Evolutionary conservation across 441 rosid species (phyloP), one percentile per base, ranked within the genome.

Genomic region (Corymbia calophylla): DNA sequence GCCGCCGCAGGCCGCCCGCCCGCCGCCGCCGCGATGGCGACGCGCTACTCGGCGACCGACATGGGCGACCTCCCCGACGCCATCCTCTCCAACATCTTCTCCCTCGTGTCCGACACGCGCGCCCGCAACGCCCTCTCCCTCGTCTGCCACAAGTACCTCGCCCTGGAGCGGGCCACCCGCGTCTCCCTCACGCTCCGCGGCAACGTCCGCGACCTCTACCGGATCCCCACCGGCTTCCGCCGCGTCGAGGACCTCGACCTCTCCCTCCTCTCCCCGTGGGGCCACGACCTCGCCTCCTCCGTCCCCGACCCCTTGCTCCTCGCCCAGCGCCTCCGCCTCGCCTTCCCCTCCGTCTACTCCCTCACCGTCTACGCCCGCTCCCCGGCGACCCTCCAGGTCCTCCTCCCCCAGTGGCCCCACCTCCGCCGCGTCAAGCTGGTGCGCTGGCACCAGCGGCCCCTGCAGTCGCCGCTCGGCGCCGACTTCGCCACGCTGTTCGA

Each of bases 261-360:
- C 91, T 98, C 99, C 29, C 91, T 94, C 39, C 94, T 98, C 89
- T 97, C 99, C 4, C 99, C 98, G 1, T 97, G 99, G 99, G 99
- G 99, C 55, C 94, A 94, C 91, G 88, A 95, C 6, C 93, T 97
- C 29, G 94, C 95, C 88, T 88, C 94, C 13, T 73, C 95, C 27
- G 91, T 93, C 6, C 32, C 92, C n/a, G 93, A 92, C 88, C 95
- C 94, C 31, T 90, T 86, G 51, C 94, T 89, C 90, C 93, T 96
- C 32, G 97, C 97, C 85, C 92, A 90, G 88, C 95, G 93, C 85
- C 96, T 97, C 85, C 88, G 93, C 44, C 12, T 60, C 62, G 94
- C 95, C 77, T 97, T 98, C 93, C 99, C 99, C 8, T 81, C 82
- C 18, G 95, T 95, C 58, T 85, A 90, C 1, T 92, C 91, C 85